Evolutionary conservation across 805 yeast genomes (phyloP).

Genomic region (Pichia phayaonensis): DNA sequence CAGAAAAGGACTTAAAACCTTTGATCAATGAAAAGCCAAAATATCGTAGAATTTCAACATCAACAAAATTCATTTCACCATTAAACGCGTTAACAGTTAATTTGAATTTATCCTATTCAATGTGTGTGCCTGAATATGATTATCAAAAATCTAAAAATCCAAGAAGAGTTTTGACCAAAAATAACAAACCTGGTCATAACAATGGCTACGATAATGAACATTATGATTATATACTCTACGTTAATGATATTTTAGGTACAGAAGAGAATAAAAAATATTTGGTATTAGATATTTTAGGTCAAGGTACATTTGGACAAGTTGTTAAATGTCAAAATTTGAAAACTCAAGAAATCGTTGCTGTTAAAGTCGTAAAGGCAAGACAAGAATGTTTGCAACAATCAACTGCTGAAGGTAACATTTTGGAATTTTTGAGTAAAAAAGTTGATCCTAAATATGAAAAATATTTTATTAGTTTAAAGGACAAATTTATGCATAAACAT

Average conservation of each 20-base stretch:
- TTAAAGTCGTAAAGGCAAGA: constrained; percentile 86
- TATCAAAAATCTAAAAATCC: constrained; percentile 86
- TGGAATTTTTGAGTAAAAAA: constrained; percentile 71
- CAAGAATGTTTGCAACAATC: constrained; percentile 90
- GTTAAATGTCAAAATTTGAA: constrained; percentile 76
- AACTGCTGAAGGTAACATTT: constrained; percentile 77
- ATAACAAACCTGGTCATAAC: constrained; percentile 72
- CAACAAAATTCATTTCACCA: constrained; percentile 63
- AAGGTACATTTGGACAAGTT: constrained; percentile 98
- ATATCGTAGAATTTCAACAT: constrained; percentile 59
- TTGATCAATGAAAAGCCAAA: constrained; percentile 53
- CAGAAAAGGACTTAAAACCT: constrained; percentile 53
- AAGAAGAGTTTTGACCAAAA: constrained; percentile 85
- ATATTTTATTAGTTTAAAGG: constrained; percentile 71
- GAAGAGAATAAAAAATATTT: constrained; percentile 81
- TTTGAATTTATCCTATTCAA: constrained; percentile 68
- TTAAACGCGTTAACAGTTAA: constrained; percentile 70
- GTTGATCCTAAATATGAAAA: constrained; percentile 65
- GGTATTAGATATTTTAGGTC: constrained; percentile 86
- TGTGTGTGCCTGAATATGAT: constrained; percentile 79
- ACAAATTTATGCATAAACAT: constrained; percentile 84
- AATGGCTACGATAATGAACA: constrained; percentile 85
- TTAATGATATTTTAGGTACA: constrained; percentile 84
- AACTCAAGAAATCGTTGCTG: constrained; percentile 86
- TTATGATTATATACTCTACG: constrained; percentile 85